A percentile compares a stretch with the other conserved stretches of the same genome.
Conservation (phyloP, 768 basidiomycete genomes). For the Psilocybe subaeruginosa region DNA sequence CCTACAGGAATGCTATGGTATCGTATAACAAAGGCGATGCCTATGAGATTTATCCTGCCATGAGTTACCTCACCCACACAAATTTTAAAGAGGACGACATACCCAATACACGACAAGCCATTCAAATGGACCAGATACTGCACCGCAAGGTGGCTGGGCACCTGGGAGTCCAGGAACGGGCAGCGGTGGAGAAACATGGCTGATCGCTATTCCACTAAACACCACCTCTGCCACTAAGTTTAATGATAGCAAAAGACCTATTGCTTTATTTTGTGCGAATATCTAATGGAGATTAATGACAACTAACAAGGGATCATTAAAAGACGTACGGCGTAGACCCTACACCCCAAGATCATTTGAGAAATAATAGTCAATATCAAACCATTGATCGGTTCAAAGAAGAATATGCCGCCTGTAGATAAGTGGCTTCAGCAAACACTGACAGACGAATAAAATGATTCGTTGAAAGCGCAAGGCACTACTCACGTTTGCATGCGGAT, state of each 20-base stretch:
- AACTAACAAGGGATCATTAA: background rate
- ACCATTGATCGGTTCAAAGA: slow-evolving; percentile 25
- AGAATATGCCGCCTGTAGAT: slow-evolving; percentile 18
- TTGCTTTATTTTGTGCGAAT: slow-evolving; percentile 16
- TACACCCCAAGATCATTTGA: slow-evolving; percentile 26
- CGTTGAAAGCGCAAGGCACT: background rate
- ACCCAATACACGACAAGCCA: slow-evolving; percentile 29
- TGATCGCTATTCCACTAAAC: slow-evolving; percentile 20
- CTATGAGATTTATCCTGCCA: background rate
- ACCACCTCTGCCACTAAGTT: slow-evolving; percentile 17
- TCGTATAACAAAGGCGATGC: slow-evolving; percentile 21
- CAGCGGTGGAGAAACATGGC: slow-evolving; percentile 18
- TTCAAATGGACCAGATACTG: slow-evolving; percentile 21
- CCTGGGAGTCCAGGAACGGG: slow-evolving; percentile 11
- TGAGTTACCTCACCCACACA: background rate
- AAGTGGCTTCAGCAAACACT: too few species aligned
- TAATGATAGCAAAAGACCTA: slow-evolving; percentile 14
- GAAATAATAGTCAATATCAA: slow-evolving; percentile 28
- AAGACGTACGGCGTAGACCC: slow-evolving; percentile 24
- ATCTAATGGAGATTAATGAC: slow-evolving; percentile 12
- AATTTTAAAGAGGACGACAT: background rate
- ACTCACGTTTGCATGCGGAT: slow-evolving; percentile 21
- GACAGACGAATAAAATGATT: too few species aligned
- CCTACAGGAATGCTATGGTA: slow-evolving; percentile 18
- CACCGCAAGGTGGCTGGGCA: slow-evolving; percentile 21